A percentile compares a stretch with the other conserved stretches of the same genome.
phyloP scores from a whole-genome alignment of 176 grass and related monocot genomes.

The Melocanna baccifera region DNA sequence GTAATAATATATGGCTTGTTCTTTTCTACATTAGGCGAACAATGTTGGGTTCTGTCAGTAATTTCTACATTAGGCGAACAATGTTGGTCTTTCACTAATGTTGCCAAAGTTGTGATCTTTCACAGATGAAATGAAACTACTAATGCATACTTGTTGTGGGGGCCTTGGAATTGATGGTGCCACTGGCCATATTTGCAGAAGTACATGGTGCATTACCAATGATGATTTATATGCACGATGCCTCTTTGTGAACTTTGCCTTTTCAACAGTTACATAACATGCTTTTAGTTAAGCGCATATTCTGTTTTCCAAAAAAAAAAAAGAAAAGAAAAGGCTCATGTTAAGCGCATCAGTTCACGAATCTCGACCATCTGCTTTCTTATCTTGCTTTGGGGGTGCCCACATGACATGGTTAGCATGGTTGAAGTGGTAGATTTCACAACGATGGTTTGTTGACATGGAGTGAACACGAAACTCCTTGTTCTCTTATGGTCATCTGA shows the following conservation, averaged over 20 bases:
- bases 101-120: neutral
- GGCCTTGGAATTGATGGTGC: neutral
- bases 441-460: neutral
- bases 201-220: neutral
- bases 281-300: neutral
- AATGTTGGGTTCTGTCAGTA: neutral
- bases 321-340: too few relatives aligned
- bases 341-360: neutral
- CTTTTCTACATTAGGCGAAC: neutral
- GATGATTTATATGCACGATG: neutral
- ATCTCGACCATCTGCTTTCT: neutral
- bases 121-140: neutral
- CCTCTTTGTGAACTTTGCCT: neutral
- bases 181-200: neutral
- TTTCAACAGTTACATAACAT: neutral
- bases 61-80: neutral
- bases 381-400: too few relatives aligned
- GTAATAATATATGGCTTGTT: conserved; percentile 20
- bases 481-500: neutral
- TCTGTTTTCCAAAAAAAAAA: neutral
- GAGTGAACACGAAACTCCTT: too few relatives aligned
- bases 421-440: neutral
- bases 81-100: neutral
- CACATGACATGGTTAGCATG: neutral
- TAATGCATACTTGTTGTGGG: conserved; percentile 8